Evolutionary conservation across 2,329 filamentous ascomycete genomes (phyloP).

Genomic region (Madurella fahalii): DNA sequence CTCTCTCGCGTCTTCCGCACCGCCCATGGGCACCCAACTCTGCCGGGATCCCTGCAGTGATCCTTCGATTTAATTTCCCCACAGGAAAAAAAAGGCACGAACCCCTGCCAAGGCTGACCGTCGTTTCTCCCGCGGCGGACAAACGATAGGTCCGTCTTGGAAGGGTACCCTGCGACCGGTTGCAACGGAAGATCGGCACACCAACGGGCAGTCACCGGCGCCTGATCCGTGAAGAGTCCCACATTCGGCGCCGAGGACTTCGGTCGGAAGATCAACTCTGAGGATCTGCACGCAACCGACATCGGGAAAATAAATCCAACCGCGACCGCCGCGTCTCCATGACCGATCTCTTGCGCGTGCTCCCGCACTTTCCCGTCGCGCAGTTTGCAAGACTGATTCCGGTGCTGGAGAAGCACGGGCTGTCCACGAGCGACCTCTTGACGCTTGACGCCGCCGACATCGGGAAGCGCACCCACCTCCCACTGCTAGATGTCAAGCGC

Average conservation of each 20-base stretch:
- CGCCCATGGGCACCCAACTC: neutral
- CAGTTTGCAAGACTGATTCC: constrained; percentile 72
- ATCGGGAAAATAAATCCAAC: too few species aligned
- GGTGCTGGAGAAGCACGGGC: constrained; percentile 69
- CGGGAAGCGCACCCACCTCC: constrained; percentile 78
- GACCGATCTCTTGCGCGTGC: constrained; percentile 79
- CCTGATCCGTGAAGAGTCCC: neutral
- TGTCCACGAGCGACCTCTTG: constrained; percentile 81
- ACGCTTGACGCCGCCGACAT: constrained; percentile 78
- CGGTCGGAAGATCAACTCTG: too few species aligned
- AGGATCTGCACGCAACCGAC: too few species aligned
- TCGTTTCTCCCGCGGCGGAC: neutral
- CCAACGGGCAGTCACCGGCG: neutral
- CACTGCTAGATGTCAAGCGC: constrained; percentile 73
- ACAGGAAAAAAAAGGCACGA: neutral
- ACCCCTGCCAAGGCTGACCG: neutral
- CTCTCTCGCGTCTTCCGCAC: too few species aligned
- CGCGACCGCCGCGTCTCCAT: constrained; percentile 43
- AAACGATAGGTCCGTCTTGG: neutral
- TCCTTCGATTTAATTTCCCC: constrained; percentile 10
- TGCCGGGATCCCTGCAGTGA: constrained; percentile 8
- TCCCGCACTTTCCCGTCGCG: constrained; percentile 72
- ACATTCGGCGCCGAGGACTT: neutral
- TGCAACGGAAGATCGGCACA: neutral
- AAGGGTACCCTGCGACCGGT: too few species aligned